Conservation (phyloP, 352 stramenopile genomes). For the Paralagenidium karlingii region DNA sequence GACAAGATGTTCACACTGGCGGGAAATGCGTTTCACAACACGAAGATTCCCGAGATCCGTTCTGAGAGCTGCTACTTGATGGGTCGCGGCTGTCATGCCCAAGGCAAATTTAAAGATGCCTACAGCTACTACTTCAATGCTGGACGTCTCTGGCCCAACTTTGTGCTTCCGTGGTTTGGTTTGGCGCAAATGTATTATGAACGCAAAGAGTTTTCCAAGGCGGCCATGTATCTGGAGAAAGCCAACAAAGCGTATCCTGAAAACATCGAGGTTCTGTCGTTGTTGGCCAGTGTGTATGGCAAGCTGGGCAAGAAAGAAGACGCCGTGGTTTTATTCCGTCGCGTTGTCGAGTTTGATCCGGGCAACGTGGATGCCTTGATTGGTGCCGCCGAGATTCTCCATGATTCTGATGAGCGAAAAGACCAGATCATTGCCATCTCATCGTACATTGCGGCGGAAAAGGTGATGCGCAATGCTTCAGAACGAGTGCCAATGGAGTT, state of each 20-base stretch:
- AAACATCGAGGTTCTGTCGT: slow-evolving; percentile 74
- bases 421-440: slow-evolving; percentile 83
- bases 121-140: slow-evolving; percentile 96
- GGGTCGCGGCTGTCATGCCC: slow-evolving; percentile 90
- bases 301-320: slow-evolving; percentile 75
- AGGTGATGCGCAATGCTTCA: slow-evolving; percentile 75
- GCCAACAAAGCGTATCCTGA: slow-evolving; percentile 82
- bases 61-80: slow-evolving; percentile 96
- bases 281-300: slow-evolving; percentile 71
- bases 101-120: slow-evolving; percentile 90
- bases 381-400: slow-evolving; percentile 66
- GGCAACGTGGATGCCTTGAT: slow-evolving; percentile 79
- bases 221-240: slow-evolving; percentile 77
- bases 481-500: slow-evolving; percentile 74
- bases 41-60: slow-evolving; percentile 84
- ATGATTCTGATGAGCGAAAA: slow-evolving; percentile 65
- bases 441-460: slow-evolving; percentile 81
- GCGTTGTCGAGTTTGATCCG: slow-evolving; percentile 74
- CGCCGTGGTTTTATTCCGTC: slow-evolving; percentile 61
- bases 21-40: slow-evolving; percentile 81
- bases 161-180: slow-evolving; percentile 76
- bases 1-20: slow-evolving; percentile 85
- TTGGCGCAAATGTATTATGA: slow-evolving; percentile 86
- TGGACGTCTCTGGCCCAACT: slow-evolving; percentile 76
- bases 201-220: slow-evolving; percentile 74